These are phyloP conservation scores for Mollisia scopiformis DNA, from an alignment of 2,329 filamentous ascomycete genomes.

Conservation along the genomic window DNA sequence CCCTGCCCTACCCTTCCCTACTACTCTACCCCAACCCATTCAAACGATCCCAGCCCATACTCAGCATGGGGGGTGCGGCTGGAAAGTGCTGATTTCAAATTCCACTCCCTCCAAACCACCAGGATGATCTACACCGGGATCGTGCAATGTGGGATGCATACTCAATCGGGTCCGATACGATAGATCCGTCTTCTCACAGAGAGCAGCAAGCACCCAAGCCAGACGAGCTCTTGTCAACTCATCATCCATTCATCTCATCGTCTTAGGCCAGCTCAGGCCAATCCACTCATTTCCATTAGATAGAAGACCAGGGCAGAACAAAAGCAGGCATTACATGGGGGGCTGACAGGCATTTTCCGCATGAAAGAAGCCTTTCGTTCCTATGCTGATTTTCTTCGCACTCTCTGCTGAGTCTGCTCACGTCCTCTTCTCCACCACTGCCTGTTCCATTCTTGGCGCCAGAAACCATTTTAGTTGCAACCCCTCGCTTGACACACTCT, in stretches of 20 bases:
- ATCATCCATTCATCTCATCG: neutral
- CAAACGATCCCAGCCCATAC: neutral
- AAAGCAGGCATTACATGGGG: neutral
- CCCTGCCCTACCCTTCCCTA: too few relatives aligned
- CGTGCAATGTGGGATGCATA: neutral
- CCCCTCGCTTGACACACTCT: neutral
- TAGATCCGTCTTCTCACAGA: neutral
- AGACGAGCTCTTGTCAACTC: neutral
- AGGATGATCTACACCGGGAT: slow-evolving; percentile 1
- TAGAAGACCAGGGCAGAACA: neutral
- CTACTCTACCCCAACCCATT: neutral
- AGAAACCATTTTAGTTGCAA: slow-evolving; percentile 1
- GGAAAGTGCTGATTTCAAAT: slow-evolving; percentile 8
- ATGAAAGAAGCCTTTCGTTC: neutral
- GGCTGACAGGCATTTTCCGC: neutral
- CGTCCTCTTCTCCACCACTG: neutral
- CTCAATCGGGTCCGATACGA: slow-evolving; percentile 5
- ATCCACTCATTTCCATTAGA: neutral
- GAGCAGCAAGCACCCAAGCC: neutral
- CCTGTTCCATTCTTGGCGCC: neutral
- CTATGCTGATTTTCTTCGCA: neutral
- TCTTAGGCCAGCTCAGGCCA: neutral
- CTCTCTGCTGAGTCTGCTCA: slow-evolving; percentile 2
- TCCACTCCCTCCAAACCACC: neutral
- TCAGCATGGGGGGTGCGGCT: slow-evolving; percentile 4